A percentile compares a stretch with the other conserved stretches of the same genome.
phyloP scores from a whole-genome alignment of 768 basidiomycete genomes.

The Tricholoma sp. region DNA sequence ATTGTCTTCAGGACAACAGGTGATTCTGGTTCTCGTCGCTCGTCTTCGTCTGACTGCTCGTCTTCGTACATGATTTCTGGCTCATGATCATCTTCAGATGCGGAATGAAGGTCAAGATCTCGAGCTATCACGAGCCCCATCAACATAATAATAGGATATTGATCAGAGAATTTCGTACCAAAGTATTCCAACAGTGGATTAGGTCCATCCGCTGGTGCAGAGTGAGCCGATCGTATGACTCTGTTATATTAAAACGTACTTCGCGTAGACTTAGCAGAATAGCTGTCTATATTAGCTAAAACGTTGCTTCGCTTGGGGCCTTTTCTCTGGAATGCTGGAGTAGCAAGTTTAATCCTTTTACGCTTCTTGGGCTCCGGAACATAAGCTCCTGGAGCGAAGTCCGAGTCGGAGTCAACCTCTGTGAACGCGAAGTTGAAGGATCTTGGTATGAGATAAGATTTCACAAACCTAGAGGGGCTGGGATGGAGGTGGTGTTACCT shows the following conservation, averaged over 20 bases:
- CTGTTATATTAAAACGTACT: background rate
- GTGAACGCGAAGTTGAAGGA: background rate
- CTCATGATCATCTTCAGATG: slow-evolving; percentile 38
- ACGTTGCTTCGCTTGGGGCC: slow-evolving; percentile 11
- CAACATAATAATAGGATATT: background rate
- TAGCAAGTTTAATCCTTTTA: slow-evolving; percentile 16
- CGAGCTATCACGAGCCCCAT: slow-evolving; percentile 19
- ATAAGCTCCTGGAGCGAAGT: slow-evolving; percentile 40
- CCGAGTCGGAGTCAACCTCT: slow-evolving; percentile 46
- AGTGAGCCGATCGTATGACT: background rate
- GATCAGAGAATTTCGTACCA: slow-evolving; percentile 26
- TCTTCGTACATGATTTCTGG: slow-evolving; percentile 16
- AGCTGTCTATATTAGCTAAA: background rate
- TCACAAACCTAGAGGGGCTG: slow-evolving; percentile 31
- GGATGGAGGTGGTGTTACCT: slow-evolving; percentile 30
- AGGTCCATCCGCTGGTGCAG: slow-evolving; percentile 10
- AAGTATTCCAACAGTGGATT: slow-evolving; percentile 50
- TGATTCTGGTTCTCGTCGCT: slow-evolving; percentile 21
- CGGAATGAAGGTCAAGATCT: slow-evolving; percentile 47
- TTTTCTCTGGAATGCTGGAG: slow-evolving; percentile 14
- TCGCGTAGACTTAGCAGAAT: slow-evolving; percentile 1
- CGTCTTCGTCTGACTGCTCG: slow-evolving; percentile 18
- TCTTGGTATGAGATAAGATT: background rate
- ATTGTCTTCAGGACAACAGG: slow-evolving; percentile 20
- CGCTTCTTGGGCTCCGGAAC: slow-evolving; percentile 26